Evolutionary conservation across 345 rosid genomes (phyloP).

Genomic region (Heritiera fomes): DNA sequence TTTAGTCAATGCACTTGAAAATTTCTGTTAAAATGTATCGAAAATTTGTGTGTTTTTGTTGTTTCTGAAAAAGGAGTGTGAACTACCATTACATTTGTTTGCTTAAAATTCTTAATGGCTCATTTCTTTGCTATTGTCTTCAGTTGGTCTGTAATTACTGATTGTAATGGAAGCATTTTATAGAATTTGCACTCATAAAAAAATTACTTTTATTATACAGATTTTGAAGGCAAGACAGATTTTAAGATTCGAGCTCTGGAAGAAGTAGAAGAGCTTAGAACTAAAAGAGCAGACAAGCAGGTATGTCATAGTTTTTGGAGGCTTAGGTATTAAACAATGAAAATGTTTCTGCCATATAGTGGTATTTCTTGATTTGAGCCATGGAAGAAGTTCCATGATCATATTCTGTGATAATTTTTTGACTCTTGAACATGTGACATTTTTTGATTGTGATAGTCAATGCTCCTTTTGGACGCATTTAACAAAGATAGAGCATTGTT

Average conservation of each 20-base stretch:
- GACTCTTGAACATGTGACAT: constrained; percentile 9
- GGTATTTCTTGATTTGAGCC: constrained; percentile 8
- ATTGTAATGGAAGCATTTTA: background rate
- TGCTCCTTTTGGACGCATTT: constrained; percentile 94
- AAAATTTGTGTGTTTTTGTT: background rate
- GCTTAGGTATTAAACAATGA: background rate
- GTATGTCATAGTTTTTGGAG: constrained; percentile 34
- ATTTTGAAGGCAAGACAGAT: constrained; percentile 94
- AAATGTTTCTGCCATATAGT: background rate
- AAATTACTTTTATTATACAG: constrained; percentile 37
- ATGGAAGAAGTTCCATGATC: background rate
- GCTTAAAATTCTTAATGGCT: background rate
- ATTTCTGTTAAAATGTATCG: background rate
- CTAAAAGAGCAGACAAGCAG: constrained; percentile 93
- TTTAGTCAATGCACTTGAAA: background rate
- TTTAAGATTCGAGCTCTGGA: constrained; percentile 86
- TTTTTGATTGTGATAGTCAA: constrained; percentile 56
- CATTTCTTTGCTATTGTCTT: background rate
- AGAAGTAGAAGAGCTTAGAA: constrained; percentile 90
- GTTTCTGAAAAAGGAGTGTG: background rate
- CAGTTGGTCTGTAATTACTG: too few relatives aligned
- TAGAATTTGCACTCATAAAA: background rate
- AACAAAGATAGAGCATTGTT: constrained; percentile 96
- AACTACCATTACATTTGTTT: background rate
- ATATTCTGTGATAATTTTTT: constrained; percentile 4